Evolutionary conservation across 2,329 filamentous ascomycete species (phyloP), one percentile per base, ranked within the genome.

Genomic region (Septoria petroselini): DNA sequence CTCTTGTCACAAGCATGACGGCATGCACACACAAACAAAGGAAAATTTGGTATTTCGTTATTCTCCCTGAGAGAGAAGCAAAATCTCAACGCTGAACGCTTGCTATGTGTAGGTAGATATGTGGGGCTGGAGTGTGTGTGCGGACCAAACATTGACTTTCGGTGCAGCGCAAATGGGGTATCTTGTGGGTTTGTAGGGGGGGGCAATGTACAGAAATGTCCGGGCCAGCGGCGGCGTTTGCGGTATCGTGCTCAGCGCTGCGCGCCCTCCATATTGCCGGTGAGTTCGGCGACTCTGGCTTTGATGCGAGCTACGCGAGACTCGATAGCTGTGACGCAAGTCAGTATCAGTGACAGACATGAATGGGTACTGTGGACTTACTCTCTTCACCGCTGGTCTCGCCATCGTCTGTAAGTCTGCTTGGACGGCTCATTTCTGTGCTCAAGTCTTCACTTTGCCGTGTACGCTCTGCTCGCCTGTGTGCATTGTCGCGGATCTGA

Each of bases 281-380:
- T 98, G 62, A 98, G 73, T 69, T 96, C 90, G 44, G 93, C 93
- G 51, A 98, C 93, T 55, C 93, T 85, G 53, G 93, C 93, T 74
- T 96, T 97, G 79, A 98, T 98, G 57, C 93, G 87, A 41, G 93
- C 93, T 52, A 97, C 93, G 59, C 93, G 88, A 41, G 90, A 91
- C 71, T 98, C 93, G 64, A 97, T 97, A 29, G 91, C 89, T 94
- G 60, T n/a, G 46, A 39, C 41, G 3, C 23, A 33, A 56, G 38
- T 53, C 53, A 54, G 57, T 37, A 57, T 15, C 12, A 33, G 8
- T 34, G 5, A 19, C 1, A 9, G 23, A 27, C 19, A 19, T 11
- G 18, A 7, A 34, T 17, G 29, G 31, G 12, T 11, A 21, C 8
- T 8, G 34, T 12, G 3, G 29, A 84, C 87, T 80, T 76, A 89